phyloP scores from a whole-genome alignment of 106 monocot genomes.

The Dioscorea alata region DNA sequence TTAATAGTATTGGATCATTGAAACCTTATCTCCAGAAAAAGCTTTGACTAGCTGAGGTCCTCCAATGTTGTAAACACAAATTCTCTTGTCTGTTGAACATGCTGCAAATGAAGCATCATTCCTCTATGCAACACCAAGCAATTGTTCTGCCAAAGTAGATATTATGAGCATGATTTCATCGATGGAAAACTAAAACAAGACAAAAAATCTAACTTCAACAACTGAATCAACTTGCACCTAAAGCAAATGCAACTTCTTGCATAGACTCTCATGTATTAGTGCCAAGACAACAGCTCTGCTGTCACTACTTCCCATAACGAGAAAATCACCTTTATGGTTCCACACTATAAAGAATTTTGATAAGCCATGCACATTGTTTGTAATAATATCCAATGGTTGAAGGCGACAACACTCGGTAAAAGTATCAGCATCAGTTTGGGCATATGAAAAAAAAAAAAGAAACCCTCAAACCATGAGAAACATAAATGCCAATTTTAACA shows the following conservation, averaged over 20 bases:
- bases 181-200: too few relatives aligned
- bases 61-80: background rate
- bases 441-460: too few relatives aligned
- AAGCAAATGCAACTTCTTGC: background rate
- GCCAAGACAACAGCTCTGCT: background rate
- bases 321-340: background rate
- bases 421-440: too few relatives aligned
- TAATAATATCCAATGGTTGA: too few relatives aligned
- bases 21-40: background rate
- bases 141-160: background rate
- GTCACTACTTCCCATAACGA: background rate
- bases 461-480: too few relatives aligned
- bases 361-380: background rate
- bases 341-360: background rate
- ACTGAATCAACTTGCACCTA: background rate
- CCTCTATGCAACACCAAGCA: background rate
- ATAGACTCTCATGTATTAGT: background rate
- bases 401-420: too few relatives aligned
- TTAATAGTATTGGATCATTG: background rate
- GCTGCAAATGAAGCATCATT: background rate
- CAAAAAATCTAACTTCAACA: too few relatives aligned
- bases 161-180: background rate
- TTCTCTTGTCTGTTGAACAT: background rate
- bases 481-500: too few relatives aligned
- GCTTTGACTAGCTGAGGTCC: background rate